Conservation (phyloP, 2,329 filamentous ascomycete species). For the Cladophialophora immunda region DNA sequence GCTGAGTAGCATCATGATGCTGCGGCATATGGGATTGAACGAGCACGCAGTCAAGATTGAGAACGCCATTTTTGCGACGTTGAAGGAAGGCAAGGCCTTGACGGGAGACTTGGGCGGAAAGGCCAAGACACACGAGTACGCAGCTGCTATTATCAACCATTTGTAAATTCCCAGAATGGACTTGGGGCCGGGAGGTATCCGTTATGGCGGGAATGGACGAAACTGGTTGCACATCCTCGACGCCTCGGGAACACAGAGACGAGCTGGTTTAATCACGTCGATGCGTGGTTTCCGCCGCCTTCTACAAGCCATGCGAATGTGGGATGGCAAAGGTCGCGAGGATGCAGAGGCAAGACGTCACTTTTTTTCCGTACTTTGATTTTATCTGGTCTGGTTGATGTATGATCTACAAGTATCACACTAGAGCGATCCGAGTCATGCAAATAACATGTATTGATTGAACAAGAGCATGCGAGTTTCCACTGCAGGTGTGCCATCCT, state of each 20-base stretch:
- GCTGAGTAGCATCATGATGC: slow-evolving; percentile 98
- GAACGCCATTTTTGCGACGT: slow-evolving; percentile 91
- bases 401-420: slow-evolving; percentile 28
- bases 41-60: slow-evolving; percentile 88
- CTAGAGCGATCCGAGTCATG: slow-evolving; percentile 29
- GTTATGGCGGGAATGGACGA: neutral
- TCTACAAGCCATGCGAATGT: neutral
- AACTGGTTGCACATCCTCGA: neutral
- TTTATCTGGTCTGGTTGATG: slow-evolving; percentile 22
- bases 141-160: slow-evolving; percentile 83
- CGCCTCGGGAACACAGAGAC: neutral
- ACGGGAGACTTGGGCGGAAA: slow-evolving; percentile 97
- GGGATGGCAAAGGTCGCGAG: neutral
- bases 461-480: neutral
- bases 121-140: slow-evolving; percentile 95
- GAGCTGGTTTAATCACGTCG: neutral
- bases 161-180: slow-evolving; percentile 46
- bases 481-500: neutral
- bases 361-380: slow-evolving; percentile 14
- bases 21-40: slow-evolving; percentile 95
- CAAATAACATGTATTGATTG: slow-evolving; percentile 22
- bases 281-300: neutral
- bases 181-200: neutral
- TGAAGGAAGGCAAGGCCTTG: slow-evolving; percentile 93
- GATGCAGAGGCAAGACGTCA: neutral